phyloP scores from a whole-genome alignment of 169 alveolate species.

The Blepharisma undulans region DNA sequence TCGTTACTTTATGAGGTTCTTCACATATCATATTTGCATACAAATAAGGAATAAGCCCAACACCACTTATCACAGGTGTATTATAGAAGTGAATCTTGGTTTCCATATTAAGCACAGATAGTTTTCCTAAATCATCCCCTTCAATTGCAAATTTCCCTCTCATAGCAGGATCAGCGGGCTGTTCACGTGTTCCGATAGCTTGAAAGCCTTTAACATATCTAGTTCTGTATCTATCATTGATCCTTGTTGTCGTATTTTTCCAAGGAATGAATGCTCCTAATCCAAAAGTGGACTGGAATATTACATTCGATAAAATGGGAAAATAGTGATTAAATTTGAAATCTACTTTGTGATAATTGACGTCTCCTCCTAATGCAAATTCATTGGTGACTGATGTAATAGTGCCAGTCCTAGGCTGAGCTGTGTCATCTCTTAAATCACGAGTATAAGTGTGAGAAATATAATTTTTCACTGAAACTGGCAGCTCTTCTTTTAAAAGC shows the following conservation, averaged over 20 bases:
- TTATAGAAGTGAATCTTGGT: constrained; percentile 12
- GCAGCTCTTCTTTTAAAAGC: constrained; percentile 15
- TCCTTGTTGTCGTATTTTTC: not conserved
- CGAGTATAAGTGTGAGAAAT: not conserved
- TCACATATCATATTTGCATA: constrained; percentile 20
- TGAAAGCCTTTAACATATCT: constrained; percentile 14
- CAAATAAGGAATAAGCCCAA: constrained; percentile 25
- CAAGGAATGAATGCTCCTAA: constrained; percentile 34
- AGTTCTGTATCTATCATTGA: not conserved
- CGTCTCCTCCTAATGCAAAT: constrained; percentile 22
- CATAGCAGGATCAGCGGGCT: not conserved
- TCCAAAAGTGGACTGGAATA: not conserved
- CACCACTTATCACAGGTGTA: not conserved
- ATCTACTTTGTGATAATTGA: not conserved
- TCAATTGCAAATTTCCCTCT: not conserved
- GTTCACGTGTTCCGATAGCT: constrained; percentile 18
- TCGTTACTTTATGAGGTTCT: not conserved
- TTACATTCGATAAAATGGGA: not conserved
- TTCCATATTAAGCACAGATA: not conserved
- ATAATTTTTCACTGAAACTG: not conserved
- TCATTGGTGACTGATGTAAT: not conserved
- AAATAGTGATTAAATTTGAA: not conserved
- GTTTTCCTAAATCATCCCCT: constrained; percentile 22
- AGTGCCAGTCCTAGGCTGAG: not conserved
- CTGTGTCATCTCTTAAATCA: not conserved